Conservation (phyloP, 345 rosid genomes). For the Eucalyptus sideroxylon region DNA sequence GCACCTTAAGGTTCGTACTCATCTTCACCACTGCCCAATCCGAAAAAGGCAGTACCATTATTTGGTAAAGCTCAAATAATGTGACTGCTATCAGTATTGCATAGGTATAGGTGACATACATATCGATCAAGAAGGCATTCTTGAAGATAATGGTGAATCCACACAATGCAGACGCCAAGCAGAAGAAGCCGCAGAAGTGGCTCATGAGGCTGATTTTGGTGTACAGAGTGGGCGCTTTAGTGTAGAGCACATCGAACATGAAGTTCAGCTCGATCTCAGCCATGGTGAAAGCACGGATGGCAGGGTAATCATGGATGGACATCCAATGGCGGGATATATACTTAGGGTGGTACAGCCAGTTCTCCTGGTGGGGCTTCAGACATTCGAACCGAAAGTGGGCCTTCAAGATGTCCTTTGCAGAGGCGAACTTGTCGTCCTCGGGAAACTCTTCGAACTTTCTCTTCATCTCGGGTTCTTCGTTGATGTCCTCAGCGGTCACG, state of each 20-base stretch:
- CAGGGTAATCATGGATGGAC: neutral
- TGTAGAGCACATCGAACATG: neutral
- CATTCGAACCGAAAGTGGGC: neutral
- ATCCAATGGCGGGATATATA: neutral
- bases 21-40: neutral
- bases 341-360: neutral
- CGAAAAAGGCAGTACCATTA: neutral
- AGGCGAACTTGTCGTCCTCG: neutral
- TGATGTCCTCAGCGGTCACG: neutral
- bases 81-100: neutral
- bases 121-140: neutral
- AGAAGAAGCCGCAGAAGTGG: neutral
- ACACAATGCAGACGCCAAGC: neutral
- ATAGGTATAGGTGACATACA: neutral
- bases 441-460: accelerated
- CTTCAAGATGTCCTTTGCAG: neutral
- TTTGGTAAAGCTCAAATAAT: neutral
- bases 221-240: neutral
- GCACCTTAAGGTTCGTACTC: no score
- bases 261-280: neutral
- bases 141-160: neutral
- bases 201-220: neutral
- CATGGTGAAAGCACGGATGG: neutral
- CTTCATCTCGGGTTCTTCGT: accelerated
- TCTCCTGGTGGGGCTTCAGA: neutral